These are phyloP conservation scores for Dalbergia oliveri DNA, from an alignment of 306 rosid species.

Conservation along the genomic window DNA sequence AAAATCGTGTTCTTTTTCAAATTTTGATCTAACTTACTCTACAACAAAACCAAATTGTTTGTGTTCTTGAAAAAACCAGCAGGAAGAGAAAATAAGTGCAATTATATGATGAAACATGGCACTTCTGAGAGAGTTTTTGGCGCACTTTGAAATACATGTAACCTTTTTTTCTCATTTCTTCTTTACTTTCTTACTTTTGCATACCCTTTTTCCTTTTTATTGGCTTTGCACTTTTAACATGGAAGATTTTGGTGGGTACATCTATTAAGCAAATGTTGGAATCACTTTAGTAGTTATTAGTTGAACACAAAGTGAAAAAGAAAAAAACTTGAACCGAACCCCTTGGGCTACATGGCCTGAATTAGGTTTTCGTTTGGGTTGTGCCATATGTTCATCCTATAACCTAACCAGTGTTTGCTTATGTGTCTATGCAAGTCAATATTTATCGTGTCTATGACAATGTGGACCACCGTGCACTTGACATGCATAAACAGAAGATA, in stretches of 20 bases:
- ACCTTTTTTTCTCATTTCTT: background rate
- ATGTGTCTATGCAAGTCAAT: too few relatives aligned
- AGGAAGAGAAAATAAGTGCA: background rate
- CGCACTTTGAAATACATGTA: conserved; percentile 8
- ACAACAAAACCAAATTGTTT: background rate
- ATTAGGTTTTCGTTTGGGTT: conserved; percentile 4
- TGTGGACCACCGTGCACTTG: too few relatives aligned
- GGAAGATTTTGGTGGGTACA: conserved; percentile 18
- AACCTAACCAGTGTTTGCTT: too few relatives aligned
- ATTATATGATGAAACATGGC: background rate
- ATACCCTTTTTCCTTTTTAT: background rate
- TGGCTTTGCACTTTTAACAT: conserved; percentile 22
- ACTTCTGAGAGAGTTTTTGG: background rate
- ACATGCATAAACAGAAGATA: too few relatives aligned
- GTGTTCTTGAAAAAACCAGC: background rate
- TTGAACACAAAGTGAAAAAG: background rate
- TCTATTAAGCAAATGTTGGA: background rate
- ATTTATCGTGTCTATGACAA: too few relatives aligned
- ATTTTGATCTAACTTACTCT: background rate
- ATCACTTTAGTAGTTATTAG: background rate
- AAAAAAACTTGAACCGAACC: background rate
- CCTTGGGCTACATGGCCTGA: background rate
- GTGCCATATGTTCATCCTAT: background rate
- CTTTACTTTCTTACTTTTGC: background rate
- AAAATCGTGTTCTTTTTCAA: background rate